Evolutionary conservation across 208 protist genomes (phyloP), one percentile per base, ranked within the genome.

Genomic region (Crithidia sp.): DNA sequence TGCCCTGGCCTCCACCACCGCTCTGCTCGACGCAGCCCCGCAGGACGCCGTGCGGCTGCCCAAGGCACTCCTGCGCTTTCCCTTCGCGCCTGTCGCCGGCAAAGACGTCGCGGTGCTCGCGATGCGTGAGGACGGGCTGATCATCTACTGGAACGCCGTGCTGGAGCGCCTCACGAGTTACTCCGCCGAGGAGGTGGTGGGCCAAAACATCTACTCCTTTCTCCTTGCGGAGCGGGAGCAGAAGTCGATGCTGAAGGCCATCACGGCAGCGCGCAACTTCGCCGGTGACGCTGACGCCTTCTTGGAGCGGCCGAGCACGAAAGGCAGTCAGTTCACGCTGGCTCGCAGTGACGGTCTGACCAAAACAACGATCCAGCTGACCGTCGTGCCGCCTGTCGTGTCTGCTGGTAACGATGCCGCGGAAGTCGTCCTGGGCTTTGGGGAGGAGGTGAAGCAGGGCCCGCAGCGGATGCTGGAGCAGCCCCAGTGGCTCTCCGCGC

Each of bases 171-270:
- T 93, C 9, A 95, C 88, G 28, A 85, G 78, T 68, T 96, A 95
- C 79, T 61, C 85, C 43, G 73, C 85, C 0, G 76, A 68, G 39
- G 85, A 96, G 44, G 86, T 83, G 55, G 77, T 95, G 17, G 92
- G 92, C 9, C 90, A 94, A 62, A 93, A 88, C 71, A 85, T 96
- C 43, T 96, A 88, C 76, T 91, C 89, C 36, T 94, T 95, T 45
- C 70, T 96, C 7, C 66, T 88, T 28, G 83, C 85, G 40, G 77
- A 85, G 58, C 66, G 83, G 52, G 92, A 95, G 65, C 92, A 96
- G 79, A 71, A 89, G 65, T 54, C 59, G 9, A 89, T 96, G 85
- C 82, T 87, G 74, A 54, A 77, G 17, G 79, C 83, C 36, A 86
- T 96, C 71, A 79, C 39, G 44, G 70, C 82, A 3, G 88, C 88